These are phyloP conservation scores for Candida mesenterica DNA, from an alignment of 1,139 yeast species.

Conservation along the genomic window DNA sequence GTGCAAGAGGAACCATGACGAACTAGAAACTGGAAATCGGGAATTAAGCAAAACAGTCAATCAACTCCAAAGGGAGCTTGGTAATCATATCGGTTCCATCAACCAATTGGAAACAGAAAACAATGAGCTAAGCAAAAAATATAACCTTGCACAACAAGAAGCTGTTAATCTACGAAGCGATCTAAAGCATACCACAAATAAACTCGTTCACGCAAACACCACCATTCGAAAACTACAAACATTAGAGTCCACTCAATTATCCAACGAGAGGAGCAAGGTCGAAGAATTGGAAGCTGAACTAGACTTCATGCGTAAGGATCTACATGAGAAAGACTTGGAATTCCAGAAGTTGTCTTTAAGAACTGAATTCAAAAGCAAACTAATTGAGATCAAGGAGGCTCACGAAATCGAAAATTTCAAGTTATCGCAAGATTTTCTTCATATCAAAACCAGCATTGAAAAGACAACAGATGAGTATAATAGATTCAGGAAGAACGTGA, in stretches of 20 bases:
- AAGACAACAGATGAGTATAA: conserved; percentile 11
- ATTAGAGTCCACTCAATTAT: neutral
- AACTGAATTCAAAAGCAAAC: conserved; percentile 3
- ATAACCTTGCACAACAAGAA: neutral
- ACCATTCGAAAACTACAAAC: neutral
- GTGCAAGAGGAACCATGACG: neutral
- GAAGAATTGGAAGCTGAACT: neutral
- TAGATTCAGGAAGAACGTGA: conserved; percentile 8
- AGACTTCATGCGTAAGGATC: neutral
- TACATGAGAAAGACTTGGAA: conserved; percentile 1
- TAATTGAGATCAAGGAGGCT: conserved; percentile 11
- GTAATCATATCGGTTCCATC: neutral
- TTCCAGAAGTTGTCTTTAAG: neutral
- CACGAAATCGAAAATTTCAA: conserved; percentile 11
- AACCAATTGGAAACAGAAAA: neutral
- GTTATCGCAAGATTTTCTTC: conserved; percentile 12
- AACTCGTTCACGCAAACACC: neutral
- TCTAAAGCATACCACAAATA: neutral
- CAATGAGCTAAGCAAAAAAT: neutral
- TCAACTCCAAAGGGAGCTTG: neutral
- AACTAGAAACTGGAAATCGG: conserved; percentile 1
- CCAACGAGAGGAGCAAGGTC: neutral
- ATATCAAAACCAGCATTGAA: conserved; percentile 11
- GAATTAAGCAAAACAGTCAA: neutral
- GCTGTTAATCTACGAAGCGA: neutral